Evolutionary conservation across 805 yeast genomes (phyloP), one percentile per base, ranked within the genome.

Genomic region (Barnettozyma pratensis): DNA sequence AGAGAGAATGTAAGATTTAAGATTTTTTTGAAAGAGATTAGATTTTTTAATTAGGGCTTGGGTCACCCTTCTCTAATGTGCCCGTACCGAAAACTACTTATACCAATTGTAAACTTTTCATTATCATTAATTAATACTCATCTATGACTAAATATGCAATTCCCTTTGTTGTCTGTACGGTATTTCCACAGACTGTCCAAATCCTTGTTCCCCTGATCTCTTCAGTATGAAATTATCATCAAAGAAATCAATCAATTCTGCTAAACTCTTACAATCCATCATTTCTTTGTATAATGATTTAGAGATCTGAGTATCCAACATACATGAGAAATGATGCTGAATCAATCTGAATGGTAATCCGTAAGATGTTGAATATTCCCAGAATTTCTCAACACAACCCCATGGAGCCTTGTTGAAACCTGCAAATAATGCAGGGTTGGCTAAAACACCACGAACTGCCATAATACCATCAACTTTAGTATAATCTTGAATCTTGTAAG

Each of bases 381-480:
- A 80, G 62, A 92, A 87, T 50, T 73, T 72, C 64, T 94, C 99
- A 6, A 94, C 69, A 7, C 96, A 92, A 6, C 83, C 79, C 97
- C 98, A 94, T 3, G 98, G 97, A 3, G 96, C 84, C 45, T 69
- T 72, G 0, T 71, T 70, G 60, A 65, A 77, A 0, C 96, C 96
- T 2, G 86, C 78, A 68, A 94, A 94, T 54, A 94, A 59, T 0
- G 91, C 96, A 0, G 99, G 99, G 63, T 94, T 94, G 30, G 78
- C 71, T 44, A 94, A 68, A 3, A 88, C 71, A 0, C 99, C 99
- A 52, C 99, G 71, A 1, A 87, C 99, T 3, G 97, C 85, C 99
- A 94, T 94, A 7, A 94, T 86, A 7, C 98, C 99, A 62, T 88
- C 94, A 38, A 81, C 89, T 1, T 85, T 85, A 0, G 98, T 90